Evolutionary conservation across 306 rosid species (phyloP), one percentile per base, ranked within the genome.

Genomic region (Canavalia gladiata): DNA sequence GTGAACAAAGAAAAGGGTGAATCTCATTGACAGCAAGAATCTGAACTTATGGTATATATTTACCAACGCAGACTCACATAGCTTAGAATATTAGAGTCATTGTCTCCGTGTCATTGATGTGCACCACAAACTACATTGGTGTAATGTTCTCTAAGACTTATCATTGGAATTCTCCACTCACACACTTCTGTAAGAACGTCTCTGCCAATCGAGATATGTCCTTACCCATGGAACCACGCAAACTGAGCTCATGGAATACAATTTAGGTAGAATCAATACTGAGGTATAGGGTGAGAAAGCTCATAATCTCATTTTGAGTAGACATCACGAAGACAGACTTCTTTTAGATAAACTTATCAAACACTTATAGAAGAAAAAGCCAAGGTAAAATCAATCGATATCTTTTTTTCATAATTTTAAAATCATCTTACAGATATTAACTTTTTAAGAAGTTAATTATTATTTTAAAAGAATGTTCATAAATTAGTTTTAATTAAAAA

Each of bases 131-230:
- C 25, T 18, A 18, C 25, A 18, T 18, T 18, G 25, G 25, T 18
- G 25, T 18, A 18, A 18, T 18, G 25, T 18, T 18, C 25, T 18
- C 25, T 18, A 79, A 90, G 93, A 84, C 86, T 87, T 49, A 87
- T 79, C 87, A 90, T 87, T 60, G 82, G 72, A 57, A 87, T 86
- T 80, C 84, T 90, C 72, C 86, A 66, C 57, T 64, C 87, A 66
- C 87, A 66, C 81, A 70, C 51, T 81, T 69, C 5, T 81, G 76
- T 5, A 87, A 76, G 76, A 90, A 75, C 84, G 78, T 78, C 77
- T 81, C 85, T 54, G 77, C 75, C 28, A 83, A 8, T 68, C 81
- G 58, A 29, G 81, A 71, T n/a, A 86, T 63, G 67, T 62, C 49
- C 57, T 74, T 82, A 30, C 88, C 91, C 89, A 90, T 85, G 76